Conservation (phyloP, 1,284 basidiomycete species). For the Xanthoconium separans region DNA sequence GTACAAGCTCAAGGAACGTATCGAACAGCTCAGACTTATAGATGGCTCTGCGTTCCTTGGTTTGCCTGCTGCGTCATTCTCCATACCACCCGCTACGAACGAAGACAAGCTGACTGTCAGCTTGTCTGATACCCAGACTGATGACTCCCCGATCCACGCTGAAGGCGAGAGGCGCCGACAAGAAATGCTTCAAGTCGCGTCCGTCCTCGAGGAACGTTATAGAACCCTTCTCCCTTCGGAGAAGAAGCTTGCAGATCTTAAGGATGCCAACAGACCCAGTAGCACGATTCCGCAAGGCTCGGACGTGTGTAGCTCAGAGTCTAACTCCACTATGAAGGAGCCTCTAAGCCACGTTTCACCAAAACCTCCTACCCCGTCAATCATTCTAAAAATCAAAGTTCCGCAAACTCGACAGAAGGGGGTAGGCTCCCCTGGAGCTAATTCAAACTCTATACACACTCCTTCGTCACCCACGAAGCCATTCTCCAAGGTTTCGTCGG, state of each 20-base stretch:
- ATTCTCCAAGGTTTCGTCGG: slow-evolving; percentile 33
- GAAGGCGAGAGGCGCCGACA: slow-evolving; percentile 71
- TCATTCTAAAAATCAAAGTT: slow-evolving; percentile 34
- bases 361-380: slow-evolving; percentile 24
- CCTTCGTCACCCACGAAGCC: slow-evolving; percentile 27
- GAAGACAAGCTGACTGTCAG: slow-evolving; percentile 31
- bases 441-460: slow-evolving; percentile 9
- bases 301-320: slow-evolving; percentile 19
- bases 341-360: slow-evolving; percentile 12
- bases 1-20: slow-evolving; percentile 86
- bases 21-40: slow-evolving; percentile 79
- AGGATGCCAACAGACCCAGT: slow-evolving; percentile 16
- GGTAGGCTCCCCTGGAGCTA: slow-evolving; percentile 21
- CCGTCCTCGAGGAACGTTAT: slow-evolving; percentile 66
- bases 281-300: slow-evolving; percentile 12
- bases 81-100: slow-evolving; percentile 33
- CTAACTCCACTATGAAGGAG: slow-evolving; percentile 10
- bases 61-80: slow-evolving; percentile 57
- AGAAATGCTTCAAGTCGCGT: slow-evolving; percentile 69
- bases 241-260: slow-evolving; percentile 35
- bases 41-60: slow-evolving; percentile 67
- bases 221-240: slow-evolving; percentile 68
- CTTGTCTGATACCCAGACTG: slow-evolving; percentile 37
- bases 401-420: slow-evolving; percentile 28
- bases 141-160: slow-evolving; percentile 40